These are phyloP conservation scores for Reutealis trisperma DNA, from an alignment of 345 rosid species.

Conservation along the genomic window DNA sequence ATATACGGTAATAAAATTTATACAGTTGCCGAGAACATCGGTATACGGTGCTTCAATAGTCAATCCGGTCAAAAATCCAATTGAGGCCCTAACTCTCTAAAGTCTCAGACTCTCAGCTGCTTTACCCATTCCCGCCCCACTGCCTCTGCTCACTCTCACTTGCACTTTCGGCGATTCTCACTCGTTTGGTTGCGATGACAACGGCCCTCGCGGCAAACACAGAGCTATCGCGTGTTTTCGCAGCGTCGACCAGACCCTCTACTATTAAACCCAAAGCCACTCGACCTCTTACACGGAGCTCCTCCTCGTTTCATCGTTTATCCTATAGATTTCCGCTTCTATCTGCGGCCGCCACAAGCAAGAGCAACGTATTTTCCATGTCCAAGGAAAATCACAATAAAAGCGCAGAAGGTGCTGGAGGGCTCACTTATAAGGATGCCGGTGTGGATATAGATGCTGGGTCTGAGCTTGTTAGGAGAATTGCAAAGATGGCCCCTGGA, in stretches of 20 bases:
- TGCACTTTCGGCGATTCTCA: neutral
- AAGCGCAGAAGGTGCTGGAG: constrained; percentile 5
- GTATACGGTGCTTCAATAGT: too few species aligned
- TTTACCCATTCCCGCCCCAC: neutral
- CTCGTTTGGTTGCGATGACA: neutral
- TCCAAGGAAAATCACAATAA: neutral
- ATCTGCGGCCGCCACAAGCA: neutral
- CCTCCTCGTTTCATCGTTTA: neutral
- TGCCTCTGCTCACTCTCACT: neutral
- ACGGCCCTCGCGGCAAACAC: constrained; percentile 4
- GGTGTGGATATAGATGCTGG: constrained; percentile 97
- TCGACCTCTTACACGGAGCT: neutral
- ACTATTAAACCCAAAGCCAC: neutral
- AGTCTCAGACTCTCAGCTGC: neutral
- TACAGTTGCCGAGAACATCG: too few species aligned
- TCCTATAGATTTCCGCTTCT: neutral
- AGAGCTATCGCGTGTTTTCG: constrained; percentile 8
- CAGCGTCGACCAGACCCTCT: neutral
- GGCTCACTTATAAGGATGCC: constrained; percentile 77
- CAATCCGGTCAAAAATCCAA: too few species aligned
- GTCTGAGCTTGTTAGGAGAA: constrained; percentile 77
- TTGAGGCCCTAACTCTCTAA: too few species aligned
- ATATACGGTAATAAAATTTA: too few species aligned
- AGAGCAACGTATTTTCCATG: neutral
- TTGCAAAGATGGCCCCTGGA: constrained; percentile 89